Percentiles rank a stretch among this genome's conserved stretches.
These are phyloP conservation scores for Poteriospumella lacustris DNA, from an alignment of 108 stramenopile species.

Conservation along the genomic window DNA sequence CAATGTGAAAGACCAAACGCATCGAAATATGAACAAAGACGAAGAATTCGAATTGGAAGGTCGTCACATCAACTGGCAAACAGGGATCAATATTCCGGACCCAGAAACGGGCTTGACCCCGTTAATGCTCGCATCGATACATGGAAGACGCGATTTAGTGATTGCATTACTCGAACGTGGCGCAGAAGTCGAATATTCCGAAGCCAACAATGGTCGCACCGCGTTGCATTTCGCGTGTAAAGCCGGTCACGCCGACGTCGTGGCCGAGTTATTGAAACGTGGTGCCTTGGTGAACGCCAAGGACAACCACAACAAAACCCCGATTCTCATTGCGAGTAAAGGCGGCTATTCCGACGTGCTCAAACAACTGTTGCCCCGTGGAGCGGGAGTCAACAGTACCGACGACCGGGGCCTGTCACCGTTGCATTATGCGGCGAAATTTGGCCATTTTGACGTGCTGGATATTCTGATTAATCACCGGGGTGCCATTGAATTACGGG, in stretches of 20 bases:
- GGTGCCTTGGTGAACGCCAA: neutral
- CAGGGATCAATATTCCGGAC: neutral
- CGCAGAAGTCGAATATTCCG: neutral
- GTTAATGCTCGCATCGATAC: neutral
- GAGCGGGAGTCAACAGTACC: neutral
- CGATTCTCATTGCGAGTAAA: neutral
- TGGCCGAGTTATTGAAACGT: neutral
- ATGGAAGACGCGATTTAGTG: neutral
- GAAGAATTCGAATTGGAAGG: neutral
- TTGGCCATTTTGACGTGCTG: neutral
- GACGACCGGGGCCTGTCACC: neutral
- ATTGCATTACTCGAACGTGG: neutral
- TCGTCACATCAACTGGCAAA: neutral
- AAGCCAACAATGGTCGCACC: neutral
- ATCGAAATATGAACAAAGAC: too few relatives aligned
- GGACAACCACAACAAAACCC: neutral
- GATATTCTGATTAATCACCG: neutral
- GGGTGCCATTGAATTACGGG: constrained; percentile 1
- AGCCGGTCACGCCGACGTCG: neutral
- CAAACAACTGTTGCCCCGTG: neutral
- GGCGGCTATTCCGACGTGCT: neutral
- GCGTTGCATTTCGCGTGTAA: neutral
- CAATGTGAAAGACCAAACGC: too few relatives aligned
- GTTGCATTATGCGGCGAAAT: neutral
- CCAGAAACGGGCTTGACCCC: neutral